A percentile compares a stretch with the other conserved stretches of the same genome.
phyloP scores from a whole-genome alignment of 257 asterid genomes.

The Schizonepeta tenuifolia region DNA sequence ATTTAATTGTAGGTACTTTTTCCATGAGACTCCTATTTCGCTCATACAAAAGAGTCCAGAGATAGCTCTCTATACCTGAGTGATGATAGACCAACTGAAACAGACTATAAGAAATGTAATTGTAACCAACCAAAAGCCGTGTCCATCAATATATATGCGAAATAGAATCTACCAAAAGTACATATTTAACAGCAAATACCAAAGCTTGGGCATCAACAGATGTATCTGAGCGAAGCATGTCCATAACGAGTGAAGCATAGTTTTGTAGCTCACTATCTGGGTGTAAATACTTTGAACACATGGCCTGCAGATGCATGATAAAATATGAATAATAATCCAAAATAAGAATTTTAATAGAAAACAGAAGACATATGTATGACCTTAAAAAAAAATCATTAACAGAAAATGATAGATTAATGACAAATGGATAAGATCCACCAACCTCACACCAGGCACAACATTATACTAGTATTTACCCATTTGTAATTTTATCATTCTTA shows the following conservation, averaged over 20 bases:
- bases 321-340: slow-evolving; percentile 22
- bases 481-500: slow-evolving; percentile 17
- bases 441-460: slow-evolving; percentile 21
- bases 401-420: slow-evolving; percentile 21
- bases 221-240: slow-evolving; percentile 80
- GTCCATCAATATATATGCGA: not conserved
- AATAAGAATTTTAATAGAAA: slow-evolving; percentile 32
- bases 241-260: slow-evolving; percentile 71
- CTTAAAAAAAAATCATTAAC: slow-evolving; percentile 10
- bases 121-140: slow-evolving; percentile 19
- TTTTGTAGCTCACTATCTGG: slow-evolving; percentile 92
- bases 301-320: slow-evolving; percentile 61
- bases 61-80: not conserved
- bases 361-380: slow-evolving; percentile 19
- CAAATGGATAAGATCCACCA: slow-evolving; percentile 21
- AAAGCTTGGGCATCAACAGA: slow-evolving; percentile 87
- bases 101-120: slow-evolving; percentile 15
- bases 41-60: slow-evolving; percentile 6
- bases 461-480: not conserved
- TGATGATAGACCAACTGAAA: slow-evolving; percentile 7
- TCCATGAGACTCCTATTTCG: slow-evolving; percentile 1
- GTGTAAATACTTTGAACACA: slow-evolving; percentile 77
- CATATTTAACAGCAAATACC: slow-evolving; percentile 52
- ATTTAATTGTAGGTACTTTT: not conserved
- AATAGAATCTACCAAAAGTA: slow-evolving; percentile 23